Percentiles rank a stretch among this genome's conserved stretches.
Evolutionary conservation across 768 basidiomycete genomes (phyloP).

Genomic region (Sistotremastrum suecicum): DNA sequence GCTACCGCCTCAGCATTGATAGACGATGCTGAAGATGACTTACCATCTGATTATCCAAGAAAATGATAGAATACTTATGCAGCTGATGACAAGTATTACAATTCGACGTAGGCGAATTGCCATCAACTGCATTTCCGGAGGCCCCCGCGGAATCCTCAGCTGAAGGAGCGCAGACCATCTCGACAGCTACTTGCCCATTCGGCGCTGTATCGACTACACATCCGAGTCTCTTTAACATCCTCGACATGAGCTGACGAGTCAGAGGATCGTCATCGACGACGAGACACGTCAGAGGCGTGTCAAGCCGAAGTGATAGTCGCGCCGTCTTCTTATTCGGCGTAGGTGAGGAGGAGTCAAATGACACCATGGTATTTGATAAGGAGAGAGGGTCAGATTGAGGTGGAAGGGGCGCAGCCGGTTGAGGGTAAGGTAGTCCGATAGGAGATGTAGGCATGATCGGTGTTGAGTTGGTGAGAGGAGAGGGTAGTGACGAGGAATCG

Average conservation of each 20-base stretch:
- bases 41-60: constrained; percentile 24
- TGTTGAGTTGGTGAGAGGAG: too few species aligned
- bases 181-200: constrained; percentile 23
- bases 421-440: too few species aligned
- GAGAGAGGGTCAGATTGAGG: too few species aligned
- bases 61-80: constrained; percentile 19
- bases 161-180: constrained; percentile 15
- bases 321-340: background rate
- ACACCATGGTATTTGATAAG: too few species aligned
- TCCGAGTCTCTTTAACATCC: constrained; percentile 22
- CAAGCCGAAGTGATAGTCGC: background rate
- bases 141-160: background rate
- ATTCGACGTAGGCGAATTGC: background rate
- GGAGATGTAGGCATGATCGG: too few species aligned
- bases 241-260: constrained; percentile 14
- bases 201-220: constrained; percentile 23
- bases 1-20: background rate
- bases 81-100: constrained; percentile 4
- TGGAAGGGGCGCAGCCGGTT: too few species aligned
- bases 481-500: too few species aligned
- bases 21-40: background rate
- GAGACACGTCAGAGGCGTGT: constrained; percentile 2
- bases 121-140: background rate
- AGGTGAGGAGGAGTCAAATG: too few species aligned
- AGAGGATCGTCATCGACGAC: constrained; percentile 24